Evolutionary conservation across 768 basidiomycete species (phyloP).

Genomic region (Trametes sanguinea): DNA sequence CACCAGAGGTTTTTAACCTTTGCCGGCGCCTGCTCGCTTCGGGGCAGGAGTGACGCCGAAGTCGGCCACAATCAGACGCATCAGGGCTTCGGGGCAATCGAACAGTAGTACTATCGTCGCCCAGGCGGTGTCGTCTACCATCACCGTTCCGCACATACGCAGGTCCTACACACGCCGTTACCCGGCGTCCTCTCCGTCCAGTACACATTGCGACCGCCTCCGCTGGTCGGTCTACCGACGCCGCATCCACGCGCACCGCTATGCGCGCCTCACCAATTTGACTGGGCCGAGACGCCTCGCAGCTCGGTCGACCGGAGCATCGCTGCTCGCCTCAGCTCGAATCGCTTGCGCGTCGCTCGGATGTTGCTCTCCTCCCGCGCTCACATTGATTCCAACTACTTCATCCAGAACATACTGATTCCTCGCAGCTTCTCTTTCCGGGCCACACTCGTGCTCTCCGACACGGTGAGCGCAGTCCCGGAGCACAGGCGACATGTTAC

Average conservation of each 20-base stretch:
- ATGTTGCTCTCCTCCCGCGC: neutral
- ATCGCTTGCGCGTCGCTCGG: neutral
- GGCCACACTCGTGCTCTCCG: neutral
- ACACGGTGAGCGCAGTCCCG: constrained; percentile 7
- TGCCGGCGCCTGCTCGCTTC: constrained; percentile 11
- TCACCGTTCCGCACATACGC: neutral
- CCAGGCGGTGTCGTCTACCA: neutral
- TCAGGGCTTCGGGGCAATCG: neutral
- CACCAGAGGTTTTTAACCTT: constrained; percentile 12
- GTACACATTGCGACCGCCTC: neutral
- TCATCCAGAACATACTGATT: neutral
- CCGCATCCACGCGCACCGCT: constrained; percentile 1
- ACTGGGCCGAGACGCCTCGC: neutral
- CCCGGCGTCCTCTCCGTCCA: neutral
- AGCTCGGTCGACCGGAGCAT: constrained; percentile 1
- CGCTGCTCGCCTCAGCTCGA: constrained; percentile 7
- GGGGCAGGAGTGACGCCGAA: constrained; percentile 11
- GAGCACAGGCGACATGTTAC: neutral
- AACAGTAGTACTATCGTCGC: neutral
- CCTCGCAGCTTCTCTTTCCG: neutral
- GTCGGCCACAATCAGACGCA: constrained; percentile 14
- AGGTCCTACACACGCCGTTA: neutral
- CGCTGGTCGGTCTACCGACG: neutral
- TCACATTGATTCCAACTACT: neutral
- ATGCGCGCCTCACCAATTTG: neutral